Evolutionary conservation across 345 rosid species (phyloP), one percentile per base, ranked within the genome.

Genomic region (Clausena lansium): DNA sequence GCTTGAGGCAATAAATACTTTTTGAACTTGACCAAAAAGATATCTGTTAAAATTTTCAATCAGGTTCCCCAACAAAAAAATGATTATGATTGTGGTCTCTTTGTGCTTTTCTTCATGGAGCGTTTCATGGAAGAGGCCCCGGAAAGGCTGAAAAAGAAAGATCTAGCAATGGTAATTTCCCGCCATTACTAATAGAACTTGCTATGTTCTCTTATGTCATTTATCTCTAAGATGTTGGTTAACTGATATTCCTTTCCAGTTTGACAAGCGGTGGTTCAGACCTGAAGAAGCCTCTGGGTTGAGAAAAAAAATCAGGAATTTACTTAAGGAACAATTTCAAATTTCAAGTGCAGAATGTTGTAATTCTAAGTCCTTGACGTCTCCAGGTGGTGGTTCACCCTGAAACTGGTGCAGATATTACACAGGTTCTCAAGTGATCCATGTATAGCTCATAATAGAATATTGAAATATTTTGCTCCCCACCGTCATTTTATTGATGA

Each of bases 61-160:
- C 90, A 96, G 98, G 99, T 96, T 76, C 99, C 99, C 28, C 98
- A 96, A 73, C 99, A 96, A 67, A 88, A 85, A 72, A 96, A 96
- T 79, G 99, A 96, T 50, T 94, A 85, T 50, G 99, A 96, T 67
- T 96, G 99, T 76, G 99, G 99, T 50, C 88, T 89, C 38, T 96
- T 96, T 68, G 98, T 96, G 38, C 95, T 96, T 72, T 91, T 80
- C 86, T 93, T 96, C 80, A 90, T 96, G 84, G 84, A 94, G 79
- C 91, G 97, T 13, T 94, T 96, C 85, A 86, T 91, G 2, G 92
- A 92, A 80, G 94, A 87, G 73, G 94, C 98, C 10, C 95, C 98
- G 39, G 90, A 87, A 74, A 91, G 99, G 85, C 82, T 94, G 81
- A 92, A 89, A 84, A 88, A 85, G 87, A 87, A 85, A 75, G 93